Percentiles rank a stretch among this genome's conserved stretches.
Conservation (phyloP, 2,329 filamentous ascomycete species). For the Diaporthe helianthi region DNA sequence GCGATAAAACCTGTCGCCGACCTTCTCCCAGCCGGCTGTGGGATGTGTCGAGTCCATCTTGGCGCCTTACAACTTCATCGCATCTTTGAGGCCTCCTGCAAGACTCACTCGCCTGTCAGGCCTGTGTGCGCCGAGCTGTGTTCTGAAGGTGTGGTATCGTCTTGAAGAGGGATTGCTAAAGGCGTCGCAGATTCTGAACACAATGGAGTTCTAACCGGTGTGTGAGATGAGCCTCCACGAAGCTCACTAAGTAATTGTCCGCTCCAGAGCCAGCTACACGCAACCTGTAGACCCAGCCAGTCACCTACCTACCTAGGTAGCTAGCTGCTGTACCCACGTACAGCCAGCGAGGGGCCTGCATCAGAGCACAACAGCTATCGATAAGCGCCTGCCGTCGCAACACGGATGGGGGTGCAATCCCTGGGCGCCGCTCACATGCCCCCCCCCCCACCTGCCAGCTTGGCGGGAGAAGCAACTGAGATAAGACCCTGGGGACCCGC, state of each 20-base stretch:
- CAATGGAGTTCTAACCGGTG: neutral
- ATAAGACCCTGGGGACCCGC: constrained; percentile 23
- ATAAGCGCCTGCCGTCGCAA: constrained; percentile 16
- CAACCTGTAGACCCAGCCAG: neutral
- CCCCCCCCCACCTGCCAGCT: too few relatives aligned
- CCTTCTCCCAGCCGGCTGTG: constrained; percentile 91
- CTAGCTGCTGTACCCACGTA: too few relatives aligned
- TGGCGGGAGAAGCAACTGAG: neutral
- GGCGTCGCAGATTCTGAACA: neutral
- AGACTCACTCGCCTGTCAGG: neutral
- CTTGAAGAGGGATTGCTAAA: neutral
- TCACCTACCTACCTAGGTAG: neutral
- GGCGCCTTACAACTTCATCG: constrained; percentile 42
- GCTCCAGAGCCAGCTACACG: neutral
- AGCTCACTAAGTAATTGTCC: neutral
- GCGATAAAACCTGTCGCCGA: constrained; percentile 94
- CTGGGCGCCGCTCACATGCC: constrained; percentile 9
- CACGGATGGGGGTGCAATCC: neutral
- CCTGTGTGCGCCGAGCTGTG: neutral
- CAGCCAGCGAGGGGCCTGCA: neutral
- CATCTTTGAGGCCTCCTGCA: constrained; percentile 14
- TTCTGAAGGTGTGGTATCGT: neutral
- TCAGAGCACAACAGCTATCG: constrained; percentile 22
- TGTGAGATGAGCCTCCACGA: neutral
- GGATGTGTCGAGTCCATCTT: constrained; percentile 68